Evolutionary conservation across 2,329 filamentous ascomycete genomes (phyloP).

Genomic region (Penicillium occitanis): DNA sequence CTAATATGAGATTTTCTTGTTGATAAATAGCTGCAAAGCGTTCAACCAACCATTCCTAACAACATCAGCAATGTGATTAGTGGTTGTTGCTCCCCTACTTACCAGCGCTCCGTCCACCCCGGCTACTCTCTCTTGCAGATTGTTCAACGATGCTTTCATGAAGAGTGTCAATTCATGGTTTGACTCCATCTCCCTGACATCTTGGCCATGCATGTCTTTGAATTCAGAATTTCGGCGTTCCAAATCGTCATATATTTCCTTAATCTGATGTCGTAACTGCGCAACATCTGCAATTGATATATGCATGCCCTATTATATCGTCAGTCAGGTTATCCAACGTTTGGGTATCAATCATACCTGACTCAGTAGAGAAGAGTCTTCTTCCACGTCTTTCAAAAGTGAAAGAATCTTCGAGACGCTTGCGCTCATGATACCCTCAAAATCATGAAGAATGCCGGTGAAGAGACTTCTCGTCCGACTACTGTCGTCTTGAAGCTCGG

Average conservation of each 20-base stretch:
- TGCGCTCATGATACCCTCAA: constrained; percentile 29
- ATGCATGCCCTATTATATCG: constrained; percentile 32
- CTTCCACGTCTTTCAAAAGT: constrained; percentile 25
- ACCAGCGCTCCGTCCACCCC: constrained; percentile 39
- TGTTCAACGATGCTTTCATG: constrained; percentile 36
- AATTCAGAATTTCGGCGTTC: constrained; percentile 32
- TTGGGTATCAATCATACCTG: constrained; percentile 25
- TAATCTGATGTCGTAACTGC: constrained; percentile 30
- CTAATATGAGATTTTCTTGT: constrained; percentile 36
- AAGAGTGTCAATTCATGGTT: constrained; percentile 33
- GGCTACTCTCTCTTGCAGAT: constrained; percentile 33
- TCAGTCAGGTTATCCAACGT: constrained; percentile 11
- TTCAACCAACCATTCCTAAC: constrained; percentile 36
- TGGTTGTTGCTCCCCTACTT: constrained; percentile 5
- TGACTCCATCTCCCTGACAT: constrained; percentile 24
- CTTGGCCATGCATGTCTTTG: constrained; percentile 28
- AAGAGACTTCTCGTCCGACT: constrained; percentile 29
- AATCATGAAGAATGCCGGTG: constrained; percentile 27
- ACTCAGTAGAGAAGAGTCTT: constrained; percentile 24
- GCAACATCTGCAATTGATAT: constrained; percentile 28
- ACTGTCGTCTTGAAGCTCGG: constrained; percentile 36
- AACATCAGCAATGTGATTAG: neutral
- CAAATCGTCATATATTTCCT: constrained; percentile 30
- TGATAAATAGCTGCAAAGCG: constrained; percentile 32
- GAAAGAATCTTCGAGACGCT: constrained; percentile 26